These are phyloP conservation scores for Neocatenulostroma microsporum DNA, from an alignment of 2,329 filamentous ascomycete genomes.

Conservation along the genomic window DNA sequence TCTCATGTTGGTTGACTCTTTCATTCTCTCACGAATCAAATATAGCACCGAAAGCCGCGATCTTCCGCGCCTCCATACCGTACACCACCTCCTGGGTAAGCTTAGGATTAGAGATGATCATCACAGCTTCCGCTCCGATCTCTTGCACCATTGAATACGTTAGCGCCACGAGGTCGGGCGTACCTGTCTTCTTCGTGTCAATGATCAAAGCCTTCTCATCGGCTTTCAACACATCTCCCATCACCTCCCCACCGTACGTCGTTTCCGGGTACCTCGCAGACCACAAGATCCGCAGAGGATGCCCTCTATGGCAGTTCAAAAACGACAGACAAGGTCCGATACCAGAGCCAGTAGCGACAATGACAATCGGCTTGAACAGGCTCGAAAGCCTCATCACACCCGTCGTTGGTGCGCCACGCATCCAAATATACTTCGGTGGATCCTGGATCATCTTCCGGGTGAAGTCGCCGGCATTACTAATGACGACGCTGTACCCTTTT, in stretches of 20 bases:
- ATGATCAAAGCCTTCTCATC: slow-evolving; percentile 59
- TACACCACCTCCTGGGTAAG: slow-evolving; percentile 63
- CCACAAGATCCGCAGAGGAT: slow-evolving; percentile 59
- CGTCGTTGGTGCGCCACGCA: slow-evolving; percentile 58
- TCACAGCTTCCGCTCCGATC: slow-evolving; percentile 56
- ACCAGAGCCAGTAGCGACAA: slow-evolving; percentile 65
- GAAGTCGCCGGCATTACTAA: slow-evolving; percentile 71
- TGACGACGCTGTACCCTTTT: slow-evolving; percentile 56
- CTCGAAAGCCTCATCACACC: slow-evolving; percentile 61
- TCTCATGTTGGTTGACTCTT: slow-evolving; percentile 4
- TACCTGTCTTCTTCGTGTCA: slow-evolving; percentile 54
- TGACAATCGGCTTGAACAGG: slow-evolving; percentile 56
- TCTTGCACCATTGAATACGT: slow-evolving; percentile 45
- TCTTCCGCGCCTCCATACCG: slow-evolving; percentile 56
- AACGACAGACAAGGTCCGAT: slow-evolving; percentile 62
- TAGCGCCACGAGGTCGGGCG: slow-evolving; percentile 54
- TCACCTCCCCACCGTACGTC: slow-evolving; percentile 55
- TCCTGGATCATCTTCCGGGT: slow-evolving; percentile 55
- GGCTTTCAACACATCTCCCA: slow-evolving; percentile 48
- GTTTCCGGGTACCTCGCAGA: slow-evolving; percentile 53
- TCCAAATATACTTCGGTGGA: slow-evolving; percentile 57
- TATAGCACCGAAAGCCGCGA: slow-evolving; percentile 65
- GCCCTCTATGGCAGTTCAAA: slow-evolving; percentile 43
- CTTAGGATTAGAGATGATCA: slow-evolving; percentile 63
- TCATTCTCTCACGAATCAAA: slow-evolving; percentile 52